phyloP scores from a whole-genome alignment of 345 rosid species.

The Streptanthus diversifolius region DNA sequence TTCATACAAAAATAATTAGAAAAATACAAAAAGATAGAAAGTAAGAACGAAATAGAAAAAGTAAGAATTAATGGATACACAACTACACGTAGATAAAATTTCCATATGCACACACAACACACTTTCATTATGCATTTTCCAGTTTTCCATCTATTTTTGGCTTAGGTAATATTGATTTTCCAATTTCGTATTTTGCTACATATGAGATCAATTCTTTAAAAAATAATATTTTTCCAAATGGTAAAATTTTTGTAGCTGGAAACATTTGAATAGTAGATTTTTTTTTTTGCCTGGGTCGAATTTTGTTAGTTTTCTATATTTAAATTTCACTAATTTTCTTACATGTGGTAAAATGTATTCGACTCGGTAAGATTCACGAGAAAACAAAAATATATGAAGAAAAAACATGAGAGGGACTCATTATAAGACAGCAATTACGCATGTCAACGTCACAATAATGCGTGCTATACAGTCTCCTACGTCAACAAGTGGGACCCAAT shows the following conservation, averaged over 20 bases:
- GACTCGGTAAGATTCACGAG: no score
- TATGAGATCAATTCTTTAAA: background rate
- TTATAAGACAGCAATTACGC: background rate
- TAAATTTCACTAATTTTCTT: no score
- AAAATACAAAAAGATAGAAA: background rate
- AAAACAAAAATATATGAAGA: no score
- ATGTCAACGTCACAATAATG: slow-evolving; percentile 30
- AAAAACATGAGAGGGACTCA: no score
- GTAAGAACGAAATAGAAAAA: background rate
- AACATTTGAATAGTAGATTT: background rate
- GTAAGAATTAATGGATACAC: background rate
- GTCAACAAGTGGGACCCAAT: slow-evolving; percentile 9
- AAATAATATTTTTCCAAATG: background rate
- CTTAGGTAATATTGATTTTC: no score
- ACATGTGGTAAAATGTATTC: no score
- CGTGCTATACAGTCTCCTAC: slow-evolving; percentile 1
- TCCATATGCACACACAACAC: background rate
- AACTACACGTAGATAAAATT: background rate
- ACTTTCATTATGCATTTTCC: background rate
- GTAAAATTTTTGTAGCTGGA: background rate
- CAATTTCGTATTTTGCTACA: background rate
- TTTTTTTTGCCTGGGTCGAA: no score
- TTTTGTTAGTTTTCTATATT: no score
- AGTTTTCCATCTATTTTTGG: background rate
- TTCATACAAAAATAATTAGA: background rate